Conservation (phyloP, 306 rosid species). For the Crotalaria pallida region DNA sequence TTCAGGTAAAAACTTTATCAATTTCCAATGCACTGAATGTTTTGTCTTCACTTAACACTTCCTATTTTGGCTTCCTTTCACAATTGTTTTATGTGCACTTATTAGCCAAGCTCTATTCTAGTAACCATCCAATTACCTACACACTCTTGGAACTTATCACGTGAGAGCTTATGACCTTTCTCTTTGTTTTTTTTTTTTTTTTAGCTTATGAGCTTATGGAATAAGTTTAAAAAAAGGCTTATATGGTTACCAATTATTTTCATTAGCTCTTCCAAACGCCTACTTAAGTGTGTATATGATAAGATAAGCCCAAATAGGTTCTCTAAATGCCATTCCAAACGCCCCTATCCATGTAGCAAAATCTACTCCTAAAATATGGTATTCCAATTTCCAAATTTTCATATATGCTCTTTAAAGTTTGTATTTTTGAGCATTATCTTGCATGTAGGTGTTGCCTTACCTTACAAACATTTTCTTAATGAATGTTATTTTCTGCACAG, state of each 20-base stretch:
- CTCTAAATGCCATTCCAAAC: no score
- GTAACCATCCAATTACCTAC: background rate
- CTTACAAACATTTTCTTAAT: background rate
- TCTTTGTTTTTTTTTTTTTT: no score
- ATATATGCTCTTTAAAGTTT: background rate
- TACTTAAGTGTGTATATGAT: no score
- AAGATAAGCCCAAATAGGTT: no score
- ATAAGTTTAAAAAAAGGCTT: no score
- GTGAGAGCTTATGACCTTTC: no score
- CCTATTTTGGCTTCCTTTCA: background rate
- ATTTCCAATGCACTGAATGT: background rate
- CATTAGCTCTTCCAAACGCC: no score
- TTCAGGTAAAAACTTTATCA: slow-evolving; percentile 59
- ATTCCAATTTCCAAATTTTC: background rate
- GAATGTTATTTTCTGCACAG: slow-evolving; percentile 26
- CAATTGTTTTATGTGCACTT: background rate
- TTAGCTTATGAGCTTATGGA: no score
- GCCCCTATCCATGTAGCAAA: background rate
- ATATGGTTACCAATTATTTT: no score
- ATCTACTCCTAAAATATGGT: background rate
- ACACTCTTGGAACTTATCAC: background rate
- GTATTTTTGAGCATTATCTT: background rate
- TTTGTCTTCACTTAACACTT: background rate
- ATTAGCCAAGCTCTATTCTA: no score
- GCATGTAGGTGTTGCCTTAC: background rate